These are phyloP conservation scores for Aspergillus oerlinghausenensis DNA, from an alignment of 2,329 filamentous ascomycete genomes.

Conservation along the genomic window DNA sequence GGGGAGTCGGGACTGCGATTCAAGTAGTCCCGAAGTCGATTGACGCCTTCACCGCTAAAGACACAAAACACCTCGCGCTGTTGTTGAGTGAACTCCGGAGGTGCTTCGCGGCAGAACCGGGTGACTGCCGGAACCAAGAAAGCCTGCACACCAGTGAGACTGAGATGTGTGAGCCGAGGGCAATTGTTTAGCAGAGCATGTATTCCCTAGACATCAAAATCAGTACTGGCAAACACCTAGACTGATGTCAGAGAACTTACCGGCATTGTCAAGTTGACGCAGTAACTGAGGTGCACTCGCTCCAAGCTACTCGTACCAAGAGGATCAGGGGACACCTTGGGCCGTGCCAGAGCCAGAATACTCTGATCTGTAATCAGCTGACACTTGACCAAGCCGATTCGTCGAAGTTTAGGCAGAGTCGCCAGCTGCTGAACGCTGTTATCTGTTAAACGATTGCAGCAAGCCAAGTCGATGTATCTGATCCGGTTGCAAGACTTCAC, in stretches of 20 bases:
- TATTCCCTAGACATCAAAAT: conserved; percentile 62
- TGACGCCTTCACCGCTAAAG: conserved; percentile 84
- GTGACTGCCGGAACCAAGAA: conserved; percentile 84
- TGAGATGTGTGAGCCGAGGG: conserved; percentile 86
- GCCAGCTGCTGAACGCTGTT: conserved; percentile 79
- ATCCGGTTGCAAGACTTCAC: conserved; percentile 88
- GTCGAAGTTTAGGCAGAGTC: conserved; percentile 82
- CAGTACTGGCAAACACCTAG: not conserved
- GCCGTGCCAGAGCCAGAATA: conserved; percentile 75
- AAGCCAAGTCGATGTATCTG: conserved; percentile 95
- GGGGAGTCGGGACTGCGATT: conserved; percentile 46
- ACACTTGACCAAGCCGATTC: conserved; percentile 94
- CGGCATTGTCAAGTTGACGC: conserved; percentile 73
- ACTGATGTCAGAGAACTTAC: conserved; percentile 48
- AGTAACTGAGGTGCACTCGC: conserved; percentile 94
- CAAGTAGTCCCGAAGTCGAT: conserved; percentile 70
- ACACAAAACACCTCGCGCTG: conserved; percentile 96
- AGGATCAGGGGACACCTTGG: conserved; percentile 51
- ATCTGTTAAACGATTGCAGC: conserved; percentile 84
- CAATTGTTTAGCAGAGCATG: conserved; percentile 84
- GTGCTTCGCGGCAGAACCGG: conserved; percentile 79
- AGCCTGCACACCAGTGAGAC: conserved; percentile 85
- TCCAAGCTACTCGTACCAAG: conserved; percentile 68
- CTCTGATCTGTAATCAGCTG: conserved; percentile 83
- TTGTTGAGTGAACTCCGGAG: conserved; percentile 87